Evolutionary conservation across 768 basidiomycete genomes (phyloP), one percentile per base, ranked within the genome.

Genomic region (Stropharia rugosoannulata): DNA sequence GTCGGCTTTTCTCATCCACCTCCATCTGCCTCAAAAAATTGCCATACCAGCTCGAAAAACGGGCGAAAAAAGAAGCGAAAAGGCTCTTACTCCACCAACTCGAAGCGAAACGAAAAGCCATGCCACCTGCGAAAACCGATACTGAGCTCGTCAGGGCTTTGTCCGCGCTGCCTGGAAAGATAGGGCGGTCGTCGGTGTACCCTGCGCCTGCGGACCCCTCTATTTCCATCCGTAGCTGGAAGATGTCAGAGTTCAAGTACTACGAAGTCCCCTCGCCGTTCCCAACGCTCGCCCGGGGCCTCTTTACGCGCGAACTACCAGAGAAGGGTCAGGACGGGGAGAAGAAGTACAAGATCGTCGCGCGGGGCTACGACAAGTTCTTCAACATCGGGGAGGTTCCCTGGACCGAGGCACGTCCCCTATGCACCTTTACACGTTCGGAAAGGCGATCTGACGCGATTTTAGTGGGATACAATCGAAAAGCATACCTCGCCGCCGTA

Each of bases 221-320:
- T 2, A 76, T 86, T 62, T 64, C 68, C 3, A 73, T 98, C 29
- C 79, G 83, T 3, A 93, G 90, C 73, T 98, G 96, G 96, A 96
- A 94, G 77, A 94, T 98, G 93, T 90, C 93, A 70, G 97, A 98
- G 70, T 93, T 86, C 78, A 93, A 93, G 68, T 98, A 96, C 73
- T 89, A 92, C 57, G 85, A 90, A 47, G 78, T 93, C 2, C 93
- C 93, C 0, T 90, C 87, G 9, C 93, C 93, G 0, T 97, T 98
- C 66, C 96, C 96, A 2, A 97, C 95, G 0, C 82, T 97, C n/a
- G 97, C 95, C 0, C 76, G 97, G 25, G 97, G 97, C 0, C 67
- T 99, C 22, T 98, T 98, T 68, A 89, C 91, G 0, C 69, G 75
- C 10, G 80, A 89, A 35, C 52, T 80, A 1, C 48, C 61, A 44